Conservation (phyloP, 495 filamentous ascomycete genomes). For the Penicillium roqueforti region DNA sequence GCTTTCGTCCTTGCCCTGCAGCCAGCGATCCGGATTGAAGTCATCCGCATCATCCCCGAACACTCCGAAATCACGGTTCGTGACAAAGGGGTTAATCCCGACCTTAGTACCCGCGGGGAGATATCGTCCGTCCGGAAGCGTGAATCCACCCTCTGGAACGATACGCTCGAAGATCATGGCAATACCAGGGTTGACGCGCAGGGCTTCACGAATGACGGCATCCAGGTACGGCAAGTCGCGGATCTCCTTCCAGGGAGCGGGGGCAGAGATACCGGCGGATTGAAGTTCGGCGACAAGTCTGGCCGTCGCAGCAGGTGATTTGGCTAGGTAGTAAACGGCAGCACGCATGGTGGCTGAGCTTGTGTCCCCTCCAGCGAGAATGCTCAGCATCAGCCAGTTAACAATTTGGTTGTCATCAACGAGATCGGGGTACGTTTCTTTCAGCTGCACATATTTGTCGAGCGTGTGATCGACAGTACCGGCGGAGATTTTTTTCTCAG, state of each 20-base stretch:
- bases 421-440: slow-evolving; percentile 18
- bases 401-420: slow-evolving; percentile 24
- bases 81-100: slow-evolving; percentile 56
- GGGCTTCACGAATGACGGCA: slow-evolving; percentile 35
- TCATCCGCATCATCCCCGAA: slow-evolving; percentile 52
- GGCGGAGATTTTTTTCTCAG: slow-evolving; percentile 5
- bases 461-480: slow-evolving; percentile 19
- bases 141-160: slow-evolving; percentile 54
- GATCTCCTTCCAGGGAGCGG: slow-evolving; percentile 13
- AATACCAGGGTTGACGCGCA: slow-evolving; percentile 62
- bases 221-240: slow-evolving; percentile 25
- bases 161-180: slow-evolving; percentile 61
- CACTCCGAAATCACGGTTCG: slow-evolving; percentile 51
- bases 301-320: slow-evolving; percentile 7
- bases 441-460: slow-evolving; percentile 23
- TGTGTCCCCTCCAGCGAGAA: slow-evolving; percentile 27
- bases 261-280: slow-evolving; percentile 8
- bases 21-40: slow-evolving; percentile 59
- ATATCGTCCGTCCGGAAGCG: slow-evolving; percentile 43
- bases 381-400: slow-evolving; percentile 25
- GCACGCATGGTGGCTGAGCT: slow-evolving; percentile 24
- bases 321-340: slow-evolving; percentile 24
- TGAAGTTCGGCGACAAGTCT: slow-evolving; percentile 19
- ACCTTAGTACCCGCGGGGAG: slow-evolving; percentile 55
- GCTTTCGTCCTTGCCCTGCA: slow-evolving; percentile 37